Percentiles rank a stretch among this genome's conserved stretches.
phyloP scores from a whole-genome alignment of 2,329 filamentous ascomycete genomes.

The Alternaria brassicicola region DNA sequence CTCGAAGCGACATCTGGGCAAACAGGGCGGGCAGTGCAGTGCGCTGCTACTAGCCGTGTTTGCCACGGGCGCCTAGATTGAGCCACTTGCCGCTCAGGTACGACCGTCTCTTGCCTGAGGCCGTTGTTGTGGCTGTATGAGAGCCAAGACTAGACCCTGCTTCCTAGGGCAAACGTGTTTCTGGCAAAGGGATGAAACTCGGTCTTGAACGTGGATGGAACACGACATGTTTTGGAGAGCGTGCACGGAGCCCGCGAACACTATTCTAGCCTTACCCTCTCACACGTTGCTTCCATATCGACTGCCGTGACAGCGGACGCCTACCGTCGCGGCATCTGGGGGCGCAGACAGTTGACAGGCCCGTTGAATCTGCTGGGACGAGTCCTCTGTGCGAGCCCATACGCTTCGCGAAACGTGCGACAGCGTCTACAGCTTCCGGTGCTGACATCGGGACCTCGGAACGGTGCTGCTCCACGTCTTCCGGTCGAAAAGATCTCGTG shows the following conservation, averaged over 20 bases:
- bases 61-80: constrained; percentile 27
- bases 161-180: constrained; percentile 33
- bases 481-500: not conserved
- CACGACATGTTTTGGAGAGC: constrained; percentile 25
- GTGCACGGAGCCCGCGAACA: constrained; percentile 16
- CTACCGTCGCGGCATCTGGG: constrained; percentile 14
- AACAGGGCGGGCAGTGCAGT: constrained; percentile 18
- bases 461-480: not conserved
- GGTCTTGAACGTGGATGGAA: constrained; percentile 26
- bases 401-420: constrained; percentile 4
- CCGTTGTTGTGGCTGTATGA: constrained; percentile 36
- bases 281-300: constrained; percentile 5
- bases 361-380: constrained; percentile 11
- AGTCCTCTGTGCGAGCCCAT: constrained; percentile 4
- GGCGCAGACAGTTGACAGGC: constrained; percentile 13
- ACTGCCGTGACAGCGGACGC: constrained; percentile 13
- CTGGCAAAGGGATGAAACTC: constrained; percentile 45
- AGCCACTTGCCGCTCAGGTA: constrained; percentile 34
- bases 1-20: constrained; percentile 16
- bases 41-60: constrained; percentile 35
- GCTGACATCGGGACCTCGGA: not conserved
- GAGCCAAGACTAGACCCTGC: constrained; percentile 21
- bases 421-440: not conserved
- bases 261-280: not conserved
- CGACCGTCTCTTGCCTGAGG: constrained; percentile 28